Evolutionary conservation across 768 basidiomycete genomes (phyloP), one percentile per base, ranked within the genome.

Genomic region (Phlebiopsis flavidoalba): DNA sequence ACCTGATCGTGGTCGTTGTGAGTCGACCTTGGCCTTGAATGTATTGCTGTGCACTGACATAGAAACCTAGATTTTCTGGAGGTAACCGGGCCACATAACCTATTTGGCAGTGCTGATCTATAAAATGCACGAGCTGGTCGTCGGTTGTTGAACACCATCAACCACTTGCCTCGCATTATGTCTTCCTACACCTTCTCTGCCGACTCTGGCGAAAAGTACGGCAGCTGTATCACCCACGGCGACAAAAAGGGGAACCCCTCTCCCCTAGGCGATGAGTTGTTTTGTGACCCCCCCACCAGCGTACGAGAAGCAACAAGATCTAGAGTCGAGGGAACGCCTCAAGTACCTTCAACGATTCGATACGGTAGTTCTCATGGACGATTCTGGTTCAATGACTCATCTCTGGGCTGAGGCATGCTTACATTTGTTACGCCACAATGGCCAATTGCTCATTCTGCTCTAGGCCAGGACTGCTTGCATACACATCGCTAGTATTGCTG

Each of bases 341-440:
- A 70, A 78, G 33, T 74, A 70, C 36, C 67, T 85, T 5, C 64
- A 70, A 33, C 69, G 76, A 56, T 87, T 83, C 61, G 77, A 87
- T 58, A 87, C 84, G 0, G 76, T 85, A 11, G 71, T 87, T 48
- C 68, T 87, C 45, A 74, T 88, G 57, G 84, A 86, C 68, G 86
- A 87, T 67, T 87, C 86, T 4, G 69, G 69, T 7, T 85, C 84
- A 3, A 87, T 87, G 86, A 77, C 76, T 2, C 50, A 53, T 1
- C 72, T 73, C 11, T 88, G 86, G 86, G 53, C 62, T 12, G 82
- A 84, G 74, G 84, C 84, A 33, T 24, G 68, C 58, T 5, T 10
- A 35, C 35, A 8, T 12, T 57, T 15, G 11, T 46, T 31, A 31
- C 26, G 26, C 26, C 26, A 31, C 26, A 31, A 31, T 31, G 26